These are phyloP conservation scores for Colletotrichum sp. DNA, from an alignment of 2,329 filamentous ascomycete genomes.

Conservation along the genomic window DNA sequence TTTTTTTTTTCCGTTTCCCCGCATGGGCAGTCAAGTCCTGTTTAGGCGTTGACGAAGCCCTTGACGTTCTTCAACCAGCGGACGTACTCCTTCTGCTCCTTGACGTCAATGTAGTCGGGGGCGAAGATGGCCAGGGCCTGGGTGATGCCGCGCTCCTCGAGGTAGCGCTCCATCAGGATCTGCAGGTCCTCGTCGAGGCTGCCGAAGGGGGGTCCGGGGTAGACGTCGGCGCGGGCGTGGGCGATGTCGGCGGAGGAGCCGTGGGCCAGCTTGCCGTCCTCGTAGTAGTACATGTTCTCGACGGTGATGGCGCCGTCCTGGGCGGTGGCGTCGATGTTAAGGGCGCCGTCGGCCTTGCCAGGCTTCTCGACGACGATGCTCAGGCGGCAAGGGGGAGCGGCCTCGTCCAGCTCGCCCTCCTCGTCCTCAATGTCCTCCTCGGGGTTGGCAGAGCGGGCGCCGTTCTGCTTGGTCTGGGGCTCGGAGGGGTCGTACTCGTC, in stretches of 20 bases:
- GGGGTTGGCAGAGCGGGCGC: conserved; percentile 55
- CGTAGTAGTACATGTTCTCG: conserved; percentile 90
- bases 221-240: conserved; percentile 78
- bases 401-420: conserved; percentile 49
- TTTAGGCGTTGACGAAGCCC: conserved; percentile 78
- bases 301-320: conserved; percentile 87
- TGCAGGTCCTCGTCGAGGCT: conserved; percentile 97
- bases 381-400: conserved; percentile 79
- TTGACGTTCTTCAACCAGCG: conserved; percentile 89
- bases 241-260: conserved; percentile 77
- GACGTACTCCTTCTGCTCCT: conserved; percentile 98
- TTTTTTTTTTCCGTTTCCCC: background rate
- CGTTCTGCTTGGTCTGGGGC: conserved; percentile 60
- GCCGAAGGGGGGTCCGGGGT: conserved; percentile 90
- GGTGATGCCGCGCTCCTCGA: conserved; percentile 93
- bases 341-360: conserved; percentile 71
- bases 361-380: conserved; percentile 90
- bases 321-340: conserved; percentile 85
- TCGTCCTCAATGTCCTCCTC: conserved; percentile 61
- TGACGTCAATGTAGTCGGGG: conserved; percentile 95
- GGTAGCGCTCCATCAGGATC: conserved; percentile 87
- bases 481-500: conserved; percentile 53
- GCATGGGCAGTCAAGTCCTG: background rate
- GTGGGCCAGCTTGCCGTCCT: conserved; percentile 78
- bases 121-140: conserved; percentile 87